These are phyloP conservation scores for Cicer judaicum DNA, from an alignment of 306 rosid genomes.

Conservation along the genomic window DNA sequence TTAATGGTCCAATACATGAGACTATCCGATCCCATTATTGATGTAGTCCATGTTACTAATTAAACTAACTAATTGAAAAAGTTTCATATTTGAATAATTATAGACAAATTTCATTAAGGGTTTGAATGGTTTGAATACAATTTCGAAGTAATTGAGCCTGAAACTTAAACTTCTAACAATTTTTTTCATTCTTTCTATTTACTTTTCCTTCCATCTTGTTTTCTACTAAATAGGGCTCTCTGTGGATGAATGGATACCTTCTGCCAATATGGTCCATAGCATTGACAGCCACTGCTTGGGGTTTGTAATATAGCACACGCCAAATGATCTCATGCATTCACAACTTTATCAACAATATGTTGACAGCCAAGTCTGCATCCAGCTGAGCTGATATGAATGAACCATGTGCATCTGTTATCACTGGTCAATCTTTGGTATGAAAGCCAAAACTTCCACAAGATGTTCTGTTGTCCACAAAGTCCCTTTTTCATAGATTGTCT, in stretches of 20 bases:
- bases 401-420: background rate
- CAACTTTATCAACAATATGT: slow-evolving; percentile 15
- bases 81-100: background rate
- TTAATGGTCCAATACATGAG: no score
- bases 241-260: no score
- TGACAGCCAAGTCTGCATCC: slow-evolving; percentile 10
- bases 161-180: background rate
- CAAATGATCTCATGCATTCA: slow-evolving; percentile 9
- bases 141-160: background rate
- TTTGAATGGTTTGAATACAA: slow-evolving; percentile 3
- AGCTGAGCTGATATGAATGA: slow-evolving; percentile 3
- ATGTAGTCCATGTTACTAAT: background rate
- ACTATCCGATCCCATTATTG: background rate
- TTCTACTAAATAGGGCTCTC: no score
- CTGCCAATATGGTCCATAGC: no score
- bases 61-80: slow-evolving; percentile 8
- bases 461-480: background rate
- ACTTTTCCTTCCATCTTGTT: background rate
- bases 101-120: background rate
- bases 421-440: background rate
- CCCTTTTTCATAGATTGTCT: background rate
- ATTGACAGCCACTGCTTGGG: no score
- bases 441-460: background rate
- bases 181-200: background rate
- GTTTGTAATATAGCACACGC: background rate